Base-by-base conservation (phyloP, 345 rosid genomes). In the Syzygium jambos region DNA sequence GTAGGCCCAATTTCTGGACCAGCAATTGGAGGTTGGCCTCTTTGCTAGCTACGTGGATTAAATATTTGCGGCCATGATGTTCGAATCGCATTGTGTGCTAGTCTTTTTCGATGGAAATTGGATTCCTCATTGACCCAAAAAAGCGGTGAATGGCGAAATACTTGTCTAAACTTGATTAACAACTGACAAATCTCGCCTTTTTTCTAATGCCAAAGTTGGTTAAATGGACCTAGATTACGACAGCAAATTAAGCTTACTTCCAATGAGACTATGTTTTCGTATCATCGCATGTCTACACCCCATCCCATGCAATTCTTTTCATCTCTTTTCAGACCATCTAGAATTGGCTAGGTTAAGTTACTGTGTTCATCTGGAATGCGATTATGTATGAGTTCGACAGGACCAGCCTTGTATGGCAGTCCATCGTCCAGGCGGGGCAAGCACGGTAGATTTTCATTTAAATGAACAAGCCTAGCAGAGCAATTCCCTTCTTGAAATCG, bases 331-430 rank as follows among this genome's bases (percentile, higher is more conserved):
- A 52, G 5, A 3, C 1, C 15, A 52, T 5, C 15, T 52, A 52
- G 53, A 52, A 52, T 52, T 52, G 15, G 53, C 53, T 14, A n/a
- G 14, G 13, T n/a, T 14, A 0, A n/a, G 34, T 13, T 61, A 4
- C 4, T 6, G 29, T 13, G n/a, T 61, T 61, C 34, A 0, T 61
- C n/a, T 61, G 2, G 2, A 61, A 27, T 61, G 2, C 13, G 30
- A 61, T 16, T 1, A 61, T n/a, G 34, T 1, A 61, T n/a, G 34
- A 61, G 68, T 6, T 12, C 0, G 9, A n/a, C 0, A 3, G 17
- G 73, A n/a, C 73, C n/a, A 61, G 19, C 19, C 21, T 61, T 17
- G 14, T 16, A 14, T n/a, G 19, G 38, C 9, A n/a, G 19, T 11
- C 65, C 65, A 59, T 59, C 29, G 11, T 59, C 65, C 2, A 2